Evolutionary conservation across 164 flowering plant species (phyloP).

Genomic region (Macadamia tetraphylla): DNA sequence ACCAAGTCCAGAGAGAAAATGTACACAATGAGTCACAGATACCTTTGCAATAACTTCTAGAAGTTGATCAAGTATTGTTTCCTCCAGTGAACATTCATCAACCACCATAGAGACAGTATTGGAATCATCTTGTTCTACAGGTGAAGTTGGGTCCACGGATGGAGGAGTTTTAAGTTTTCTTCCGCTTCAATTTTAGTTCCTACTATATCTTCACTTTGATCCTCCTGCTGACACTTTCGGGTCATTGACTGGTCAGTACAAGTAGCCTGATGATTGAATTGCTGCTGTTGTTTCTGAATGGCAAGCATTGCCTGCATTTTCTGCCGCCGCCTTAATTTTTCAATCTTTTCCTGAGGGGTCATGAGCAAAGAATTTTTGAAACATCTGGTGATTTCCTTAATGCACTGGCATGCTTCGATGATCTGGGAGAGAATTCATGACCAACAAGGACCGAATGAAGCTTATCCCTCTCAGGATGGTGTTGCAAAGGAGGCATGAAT

Average conservation of each 20-base stretch:
- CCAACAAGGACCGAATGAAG: constrained; percentile 25
- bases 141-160: constrained; percentile 35
- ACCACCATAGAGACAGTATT: constrained; percentile 25
- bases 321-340: constrained; percentile 78
- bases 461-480: constrained; percentile 26
- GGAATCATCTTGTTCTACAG: constrained; percentile 48
- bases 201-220: constrained; percentile 24
- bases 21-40: constrained; percentile 9
- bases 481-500: constrained; percentile 26
- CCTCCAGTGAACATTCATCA: constrained; percentile 46
- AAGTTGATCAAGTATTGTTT: constrained; percentile 53
- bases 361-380: constrained; percentile 34
- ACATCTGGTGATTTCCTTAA: constrained; percentile 22
- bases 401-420: constrained; percentile 16
- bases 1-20: constrained; percentile 3
- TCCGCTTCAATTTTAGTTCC: constrained; percentile 31
- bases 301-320: constrained; percentile 88
- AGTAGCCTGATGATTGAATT: constrained; percentile 39
- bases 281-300: constrained; percentile 74
- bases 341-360: constrained; percentile 92
- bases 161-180: constrained; percentile 28
- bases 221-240: constrained; percentile 25
- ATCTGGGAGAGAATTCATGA: constrained; percentile 30
- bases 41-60: constrained; percentile 67
- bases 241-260: constrained; percentile 20